phyloP scores from a whole-genome alignment of 2,329 filamentous ascomycete species.

The Ophiostoma ulmi region DNA sequence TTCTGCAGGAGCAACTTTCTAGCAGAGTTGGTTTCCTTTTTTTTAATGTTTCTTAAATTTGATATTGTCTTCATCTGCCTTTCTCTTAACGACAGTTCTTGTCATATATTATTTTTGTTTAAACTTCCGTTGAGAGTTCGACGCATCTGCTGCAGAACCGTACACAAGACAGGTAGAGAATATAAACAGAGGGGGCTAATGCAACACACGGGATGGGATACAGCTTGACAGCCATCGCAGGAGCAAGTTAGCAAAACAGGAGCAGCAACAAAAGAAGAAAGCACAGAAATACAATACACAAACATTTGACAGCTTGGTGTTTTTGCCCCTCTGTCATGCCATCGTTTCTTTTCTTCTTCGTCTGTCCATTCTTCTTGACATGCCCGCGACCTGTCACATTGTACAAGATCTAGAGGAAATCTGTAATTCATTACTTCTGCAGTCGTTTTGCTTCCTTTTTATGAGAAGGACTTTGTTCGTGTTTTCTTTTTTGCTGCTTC shows the following conservation, averaged over 20 bases:
- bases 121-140: constrained; percentile 1
- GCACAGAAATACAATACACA: not conserved
- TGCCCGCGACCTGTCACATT: constrained; percentile 45
- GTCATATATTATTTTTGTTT: not conserved
- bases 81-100: not conserved
- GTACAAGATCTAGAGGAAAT: constrained; percentile 45
- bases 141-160: constrained; percentile 14
- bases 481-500: not conserved
- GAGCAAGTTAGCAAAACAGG: too few species aligned
- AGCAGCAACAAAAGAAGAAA: not conserved
- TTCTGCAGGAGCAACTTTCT: not conserved
- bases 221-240: not conserved
- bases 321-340: not conserved
- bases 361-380: constrained; percentile 8
- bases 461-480: not conserved
- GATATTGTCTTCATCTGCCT: not conserved
- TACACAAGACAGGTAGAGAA: constrained; percentile 10
- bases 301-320: constrained; percentile 23
- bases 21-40: too few species aligned
- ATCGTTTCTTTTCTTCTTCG: not conserved
- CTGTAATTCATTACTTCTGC: constrained; percentile 31
- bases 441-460: not conserved
- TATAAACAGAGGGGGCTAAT: not conserved
- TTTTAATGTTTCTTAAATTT: too few species aligned
- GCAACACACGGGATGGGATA: constrained; percentile 9